Conservation (phyloP, 2,329 filamentous ascomycete genomes). For the Colletotrichum sp. region DNA sequence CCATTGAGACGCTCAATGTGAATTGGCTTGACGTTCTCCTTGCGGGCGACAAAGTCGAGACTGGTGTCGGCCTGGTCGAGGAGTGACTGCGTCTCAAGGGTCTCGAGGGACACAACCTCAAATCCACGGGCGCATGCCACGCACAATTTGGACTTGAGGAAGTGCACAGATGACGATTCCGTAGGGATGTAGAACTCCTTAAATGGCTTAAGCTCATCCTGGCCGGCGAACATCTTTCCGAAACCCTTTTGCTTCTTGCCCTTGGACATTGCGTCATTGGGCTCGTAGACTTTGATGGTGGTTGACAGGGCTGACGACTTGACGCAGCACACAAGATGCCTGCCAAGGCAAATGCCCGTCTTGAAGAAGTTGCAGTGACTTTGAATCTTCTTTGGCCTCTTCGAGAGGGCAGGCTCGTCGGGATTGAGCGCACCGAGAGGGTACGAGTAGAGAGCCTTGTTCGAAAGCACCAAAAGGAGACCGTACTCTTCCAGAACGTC, state of each 20-base stretch:
- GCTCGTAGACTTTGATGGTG: conserved; percentile 99
- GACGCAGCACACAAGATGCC: conserved; percentile 94
- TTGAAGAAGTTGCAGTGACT: conserved; percentile 99
- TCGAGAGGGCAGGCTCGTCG: conserved; percentile 79
- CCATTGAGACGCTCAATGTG: conserved; percentile 97
- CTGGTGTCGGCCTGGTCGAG: conserved; percentile 98
- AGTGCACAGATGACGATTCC: conserved; percentile 98
- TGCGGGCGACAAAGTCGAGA: conserved; percentile 93
- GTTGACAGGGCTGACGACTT: conserved; percentile 93
- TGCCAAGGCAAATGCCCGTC: conserved; percentile 90
- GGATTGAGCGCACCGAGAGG: conserved; percentile 85
- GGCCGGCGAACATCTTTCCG: conserved; percentile 93
- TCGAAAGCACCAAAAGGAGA: conserved; percentile 87
- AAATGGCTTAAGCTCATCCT: conserved; percentile 95
- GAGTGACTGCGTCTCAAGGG: conserved; percentile 95
- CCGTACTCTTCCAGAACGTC: conserved; percentile 96
- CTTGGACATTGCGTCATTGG: conserved; percentile 91
- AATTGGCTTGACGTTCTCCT: conserved; percentile 92
- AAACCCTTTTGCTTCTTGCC: conserved; percentile 96
- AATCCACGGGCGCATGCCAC: conserved; percentile 96
- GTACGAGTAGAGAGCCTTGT: conserved; percentile 92
- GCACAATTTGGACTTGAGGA: conserved; percentile 94
- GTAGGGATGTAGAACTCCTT: conserved; percentile 99
- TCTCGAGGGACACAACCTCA: conserved; percentile 95
- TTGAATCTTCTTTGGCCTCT: conserved; percentile 93